Base-by-base conservation (phyloP, 192 early-diverging fungal genomes). In the Podila epigama region DNA sequence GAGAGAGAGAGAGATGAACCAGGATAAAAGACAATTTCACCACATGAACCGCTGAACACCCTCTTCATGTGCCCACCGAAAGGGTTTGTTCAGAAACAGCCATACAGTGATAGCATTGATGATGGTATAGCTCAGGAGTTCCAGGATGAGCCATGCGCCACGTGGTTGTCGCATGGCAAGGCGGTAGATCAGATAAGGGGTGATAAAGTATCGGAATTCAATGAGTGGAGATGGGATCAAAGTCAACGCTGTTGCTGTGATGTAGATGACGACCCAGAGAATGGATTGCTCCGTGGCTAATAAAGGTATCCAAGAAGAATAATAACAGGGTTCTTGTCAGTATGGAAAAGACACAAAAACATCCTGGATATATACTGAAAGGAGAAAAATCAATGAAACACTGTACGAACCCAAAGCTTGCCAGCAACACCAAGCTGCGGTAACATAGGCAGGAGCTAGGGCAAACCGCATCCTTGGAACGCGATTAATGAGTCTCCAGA, bases 121-220 rank as follows among this genome's bases (percentile, higher is more conserved):
- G 5, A 33, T 44, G 6, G 65, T 32, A 70, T 89, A 93, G 25
- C 84, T 48, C 13, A 84, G 27, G 15, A 90, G 40, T 54, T 89
- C 70, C 1, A 81, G 9, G 5, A 89, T 22, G 16, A 78, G 69
- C 50, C 69, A 51, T 12, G 33, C 41, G 1, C 37, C 69, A 48
- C 35, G 36, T 25, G 75, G 80, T 37, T 63, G 80, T 53, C 34
- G 69, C 65, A 92, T 82, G 62, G 94, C 87, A 29, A 96, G 55
- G 10, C 92, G 83, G 36, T 88, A 89, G 64, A 98, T 79, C 34
- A 89, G 72, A 65, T 87, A 95, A 0, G 96, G 96, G 13, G 96
- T 82, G 27, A 97, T 92, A 84, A 94, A 99, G 85, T 99, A 99
- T 44, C 97, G 82, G 70, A 98, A 95, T 80, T 99, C 97, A 39